A percentile compares a stretch with the other conserved stretches of the same genome.
phyloP scores from a whole-genome alignment of 495 filamentous ascomycete species.

The Tuber aestivum region DNA sequence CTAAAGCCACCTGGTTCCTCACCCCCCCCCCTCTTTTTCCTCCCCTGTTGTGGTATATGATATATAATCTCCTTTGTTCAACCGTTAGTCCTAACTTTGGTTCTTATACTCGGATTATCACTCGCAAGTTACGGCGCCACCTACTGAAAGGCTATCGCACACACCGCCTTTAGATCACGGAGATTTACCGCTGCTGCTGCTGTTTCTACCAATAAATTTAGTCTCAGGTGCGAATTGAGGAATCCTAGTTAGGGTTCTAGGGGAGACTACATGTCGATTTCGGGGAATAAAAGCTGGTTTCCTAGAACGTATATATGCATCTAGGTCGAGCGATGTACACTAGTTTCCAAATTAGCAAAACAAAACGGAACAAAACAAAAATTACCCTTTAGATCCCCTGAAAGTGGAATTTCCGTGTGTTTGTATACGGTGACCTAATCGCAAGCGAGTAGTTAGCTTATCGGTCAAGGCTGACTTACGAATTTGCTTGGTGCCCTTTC shows the following conservation, averaged over 20 bases:
- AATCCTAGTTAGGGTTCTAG: not conserved
- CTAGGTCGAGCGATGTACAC: not conserved
- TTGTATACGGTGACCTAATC: not conserved
- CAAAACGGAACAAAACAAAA: not conserved
- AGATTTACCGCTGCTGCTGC: not conserved
- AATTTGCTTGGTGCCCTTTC: not conserved
- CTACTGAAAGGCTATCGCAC: not conserved
- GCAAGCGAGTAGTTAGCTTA: not conserved
- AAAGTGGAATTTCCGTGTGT: not conserved
- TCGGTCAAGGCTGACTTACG: not conserved
- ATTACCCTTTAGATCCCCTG: not conserved
- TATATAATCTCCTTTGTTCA: not conserved
- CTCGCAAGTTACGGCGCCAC: not conserved
- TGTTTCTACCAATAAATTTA: not conserved
- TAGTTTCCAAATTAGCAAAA: not conserved
- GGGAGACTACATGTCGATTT: not conserved
- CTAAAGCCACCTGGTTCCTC: not conserved
- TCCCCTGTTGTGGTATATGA: not conserved
- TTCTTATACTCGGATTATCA: not conserved
- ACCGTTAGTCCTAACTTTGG: not conserved
- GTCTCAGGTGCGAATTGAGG: not conserved
- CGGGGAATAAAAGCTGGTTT: not conserved
- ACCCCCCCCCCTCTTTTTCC: not conserved
- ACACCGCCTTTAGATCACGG: not conserved
- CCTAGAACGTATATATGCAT: not conserved